phyloP scores from a whole-genome alignment of 352 stramenopile genomes.

The Halophytophthora polymorphica region DNA sequence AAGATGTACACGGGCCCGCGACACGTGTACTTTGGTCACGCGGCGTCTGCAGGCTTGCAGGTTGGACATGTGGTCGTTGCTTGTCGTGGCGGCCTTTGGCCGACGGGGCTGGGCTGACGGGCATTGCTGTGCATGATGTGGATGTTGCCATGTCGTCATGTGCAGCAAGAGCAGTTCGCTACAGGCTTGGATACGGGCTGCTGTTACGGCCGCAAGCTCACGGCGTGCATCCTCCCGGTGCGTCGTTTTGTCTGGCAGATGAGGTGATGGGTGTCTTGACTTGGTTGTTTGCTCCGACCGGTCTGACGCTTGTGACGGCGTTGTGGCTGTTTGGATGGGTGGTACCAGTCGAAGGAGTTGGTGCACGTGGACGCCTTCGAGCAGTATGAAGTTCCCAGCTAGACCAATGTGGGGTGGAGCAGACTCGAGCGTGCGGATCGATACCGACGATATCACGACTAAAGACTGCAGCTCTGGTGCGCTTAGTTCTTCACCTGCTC shows the following conservation, averaged over 20 bases:
- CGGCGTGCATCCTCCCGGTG: slow-evolving; percentile 86
- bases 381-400: slow-evolving; percentile 33
- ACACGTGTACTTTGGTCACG: slow-evolving; percentile 91
- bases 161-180: slow-evolving; percentile 80
- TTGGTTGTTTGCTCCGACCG: slow-evolving; percentile 10
- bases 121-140: background rate
- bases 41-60: slow-evolving; percentile 83
- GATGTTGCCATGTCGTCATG: background rate
- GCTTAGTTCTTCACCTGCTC: too few species aligned
- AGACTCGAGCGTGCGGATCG: background rate
- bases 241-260: background rate
- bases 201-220: slow-evolving; percentile 87
- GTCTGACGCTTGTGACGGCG: background rate
- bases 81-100: too few species aligned
- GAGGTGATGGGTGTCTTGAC: background rate
- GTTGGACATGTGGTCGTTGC: slow-evolving; percentile 10
- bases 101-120: too few species aligned
- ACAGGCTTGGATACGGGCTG: slow-evolving; percentile 91
- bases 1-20: slow-evolving; percentile 73
- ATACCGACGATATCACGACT: too few species aligned
- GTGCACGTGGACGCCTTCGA: slow-evolving; percentile 33
- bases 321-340: slow-evolving; percentile 4
- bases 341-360: slow-evolving; percentile 25
- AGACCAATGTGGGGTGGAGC: slow-evolving; percentile 21
- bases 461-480: too few species aligned